Conservation (phyloP, 192 early-diverging fungal genomes). For the Backusella morwellensis region DNA sequence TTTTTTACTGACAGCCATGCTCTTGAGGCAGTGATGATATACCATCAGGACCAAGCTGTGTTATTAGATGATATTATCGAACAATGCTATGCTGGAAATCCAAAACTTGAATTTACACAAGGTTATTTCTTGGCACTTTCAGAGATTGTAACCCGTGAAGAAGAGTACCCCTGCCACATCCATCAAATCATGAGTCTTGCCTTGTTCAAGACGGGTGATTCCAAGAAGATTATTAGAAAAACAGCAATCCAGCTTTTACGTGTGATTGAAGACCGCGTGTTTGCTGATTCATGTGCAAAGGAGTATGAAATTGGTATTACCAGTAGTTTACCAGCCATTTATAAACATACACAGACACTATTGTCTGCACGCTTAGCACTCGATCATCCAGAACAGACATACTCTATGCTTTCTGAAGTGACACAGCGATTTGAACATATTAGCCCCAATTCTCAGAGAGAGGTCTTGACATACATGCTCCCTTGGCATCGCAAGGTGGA, state of each 20-base stretch:
- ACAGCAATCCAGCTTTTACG: conserved; percentile 68
- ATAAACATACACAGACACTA: conserved; percentile 73
- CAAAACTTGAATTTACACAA: conserved; percentile 58
- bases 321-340: conserved; percentile 71
- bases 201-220: conserved; percentile 78
- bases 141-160: conserved; percentile 60
- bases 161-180: conserved; percentile 64
- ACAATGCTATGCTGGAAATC: conserved; percentile 72
- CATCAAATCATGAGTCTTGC: conserved; percentile 63
- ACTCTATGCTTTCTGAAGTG: conserved; percentile 75
- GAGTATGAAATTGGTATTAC: conserved; percentile 68
- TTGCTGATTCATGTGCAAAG: conserved; percentile 56
- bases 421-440: conserved; percentile 67
- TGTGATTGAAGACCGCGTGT: conserved; percentile 67
- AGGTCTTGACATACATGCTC: conserved; percentile 70
- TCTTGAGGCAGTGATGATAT: conserved; percentile 66
- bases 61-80: conserved; percentile 64
- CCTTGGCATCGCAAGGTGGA: conserved; percentile 85
- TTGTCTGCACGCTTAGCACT: conserved; percentile 68
- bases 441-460: conserved; percentile 55
- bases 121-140: conserved; percentile 78
- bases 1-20: conserved; percentile 47
- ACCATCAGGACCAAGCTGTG: conserved; percentile 49
- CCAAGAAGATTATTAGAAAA: conserved; percentile 64
- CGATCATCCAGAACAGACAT: conserved; percentile 60